Conservation (phyloP, 2,329 filamentous ascomycete species). For the Phialophora macrospora region DNA sequence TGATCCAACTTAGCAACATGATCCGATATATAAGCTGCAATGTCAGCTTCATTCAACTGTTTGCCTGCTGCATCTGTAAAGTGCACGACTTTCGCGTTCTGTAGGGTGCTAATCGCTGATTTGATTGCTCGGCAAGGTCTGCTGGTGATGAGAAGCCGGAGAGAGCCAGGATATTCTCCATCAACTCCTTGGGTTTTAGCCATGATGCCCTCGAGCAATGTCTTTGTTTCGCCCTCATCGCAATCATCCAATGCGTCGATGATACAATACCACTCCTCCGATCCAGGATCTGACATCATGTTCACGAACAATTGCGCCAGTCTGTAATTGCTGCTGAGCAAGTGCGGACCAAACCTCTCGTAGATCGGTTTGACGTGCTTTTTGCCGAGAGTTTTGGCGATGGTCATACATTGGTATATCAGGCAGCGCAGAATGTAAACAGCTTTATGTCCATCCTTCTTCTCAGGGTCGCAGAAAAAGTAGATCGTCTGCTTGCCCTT, state of each 20-base stretch:
- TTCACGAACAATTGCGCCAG: background rate
- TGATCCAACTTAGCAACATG: background rate
- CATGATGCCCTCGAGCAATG: background rate
- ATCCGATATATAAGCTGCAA: background rate
- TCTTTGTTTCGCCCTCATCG: background rate
- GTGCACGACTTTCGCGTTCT: background rate
- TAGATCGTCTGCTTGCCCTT: background rate
- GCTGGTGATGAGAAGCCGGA: conserved; percentile 4
- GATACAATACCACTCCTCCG: conserved; percentile 3
- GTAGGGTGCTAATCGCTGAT: background rate
- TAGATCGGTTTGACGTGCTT: background rate
- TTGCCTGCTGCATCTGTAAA: background rate
- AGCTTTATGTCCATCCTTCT: background rate
- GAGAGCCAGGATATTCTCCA: background rate
- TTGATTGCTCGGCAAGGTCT: background rate
- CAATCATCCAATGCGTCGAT: conserved; percentile 5
- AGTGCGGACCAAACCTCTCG: background rate
- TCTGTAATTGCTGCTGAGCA: background rate
- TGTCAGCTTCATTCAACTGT: conserved; percentile 7
- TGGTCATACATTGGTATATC: background rate
- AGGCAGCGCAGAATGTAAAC: background rate
- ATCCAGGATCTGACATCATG: conserved; percentile 4
- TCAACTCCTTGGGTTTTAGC: background rate
- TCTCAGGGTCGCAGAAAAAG: background rate
- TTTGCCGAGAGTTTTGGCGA: background rate